Conservation (phyloP, 345 rosid genomes). For the Anacardium occidentale region DNA sequence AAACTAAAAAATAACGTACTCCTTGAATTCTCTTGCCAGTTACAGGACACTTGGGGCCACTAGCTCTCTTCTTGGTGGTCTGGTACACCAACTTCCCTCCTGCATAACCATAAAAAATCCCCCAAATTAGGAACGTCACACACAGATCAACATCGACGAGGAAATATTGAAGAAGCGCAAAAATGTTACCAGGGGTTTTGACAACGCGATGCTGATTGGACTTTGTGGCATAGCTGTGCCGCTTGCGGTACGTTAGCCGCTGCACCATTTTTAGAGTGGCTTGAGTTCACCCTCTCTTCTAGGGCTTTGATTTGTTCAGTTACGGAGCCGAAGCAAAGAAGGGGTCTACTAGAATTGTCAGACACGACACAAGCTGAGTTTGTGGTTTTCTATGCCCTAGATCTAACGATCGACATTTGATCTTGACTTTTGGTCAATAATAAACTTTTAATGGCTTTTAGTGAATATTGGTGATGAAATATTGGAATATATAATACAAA, state of each 20-base stretch:
- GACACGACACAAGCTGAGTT: slow-evolving; percentile 4
- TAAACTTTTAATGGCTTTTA: neutral
- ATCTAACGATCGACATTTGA: slow-evolving; percentile 32
- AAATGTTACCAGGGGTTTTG: slow-evolving; percentile 73
- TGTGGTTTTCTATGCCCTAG: slow-evolving; percentile 37
- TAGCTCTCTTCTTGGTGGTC: slow-evolving; percentile 78
- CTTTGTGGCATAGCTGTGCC: slow-evolving; percentile 95
- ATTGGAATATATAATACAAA: too few relatives aligned
- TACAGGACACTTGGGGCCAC: slow-evolving; percentile 89
- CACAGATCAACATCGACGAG: neutral
- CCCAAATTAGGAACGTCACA: neutral
- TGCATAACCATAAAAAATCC: slow-evolving; percentile 20
- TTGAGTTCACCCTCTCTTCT: slow-evolving; percentile 13
- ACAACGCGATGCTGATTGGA: slow-evolving; percentile 92
- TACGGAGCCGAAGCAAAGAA: slow-evolving; percentile 27
- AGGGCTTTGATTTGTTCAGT: slow-evolving; percentile 37
- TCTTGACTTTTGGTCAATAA: neutral
- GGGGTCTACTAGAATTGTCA: accelerated
- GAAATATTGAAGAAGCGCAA: neutral
- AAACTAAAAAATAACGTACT: slow-evolving; percentile 34
- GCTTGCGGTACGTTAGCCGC: slow-evolving; percentile 79
- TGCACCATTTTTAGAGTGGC: slow-evolving; percentile 65
- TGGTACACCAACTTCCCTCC: slow-evolving; percentile 93
- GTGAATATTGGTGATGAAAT: too few relatives aligned
- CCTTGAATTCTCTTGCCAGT: slow-evolving; percentile 95